Base-by-base conservation (phyloP, 2,329 filamentous ascomycete species). In the Trichoderma atrobrunneum region DNA sequence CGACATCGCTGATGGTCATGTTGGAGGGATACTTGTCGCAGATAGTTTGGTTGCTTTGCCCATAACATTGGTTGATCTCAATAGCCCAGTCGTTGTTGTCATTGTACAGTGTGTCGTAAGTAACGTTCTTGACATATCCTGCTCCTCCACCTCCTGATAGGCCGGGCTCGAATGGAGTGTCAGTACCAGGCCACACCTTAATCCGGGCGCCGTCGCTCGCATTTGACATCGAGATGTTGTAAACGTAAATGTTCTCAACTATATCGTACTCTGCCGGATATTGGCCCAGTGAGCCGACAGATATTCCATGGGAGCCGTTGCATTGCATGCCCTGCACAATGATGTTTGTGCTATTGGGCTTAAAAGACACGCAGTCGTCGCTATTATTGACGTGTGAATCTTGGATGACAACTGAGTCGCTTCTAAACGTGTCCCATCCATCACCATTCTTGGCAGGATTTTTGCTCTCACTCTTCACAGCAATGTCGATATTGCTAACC, bases 51-150 rank as follows among this genome's bases (percentile, higher is more conserved):
- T 67, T 67, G 32, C 64, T 67, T n/a, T 67, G 64, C 6, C 64
- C 64, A n/a, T 67, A 67, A 34, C 64, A 67, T 11, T 67, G 64
- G 16, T 67, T 67, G 21, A 67, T 67, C 18, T 67, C 64, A 18
- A 67, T 57, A 39, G 64, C 64, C 64, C 64, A 67, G n/a, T 67
- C 64, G 24, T 67, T 67, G 48, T 67, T 67, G 21, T 28, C 18
- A 12, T 67, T 67, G 16, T 57, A 39, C n/a, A 66, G 21, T 10
- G 64, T 67, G 12, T 67, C 64, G 14, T 67, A 67, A 14, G 64
- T 67, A 32, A 67, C 48, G 11, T 67, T 67, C 8, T 57, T 67
- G 16, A 67, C 64, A 4, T 67, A 67, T 10, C 64, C 64, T 5
- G 64, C 64, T 56, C 64, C 64, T 6, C 64, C 64, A 3, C 64